These are phyloP conservation scores for Hypomontagnella monticulosa DNA, from an alignment of 495 filamentous ascomycete species.

Conservation along the genomic window DNA sequence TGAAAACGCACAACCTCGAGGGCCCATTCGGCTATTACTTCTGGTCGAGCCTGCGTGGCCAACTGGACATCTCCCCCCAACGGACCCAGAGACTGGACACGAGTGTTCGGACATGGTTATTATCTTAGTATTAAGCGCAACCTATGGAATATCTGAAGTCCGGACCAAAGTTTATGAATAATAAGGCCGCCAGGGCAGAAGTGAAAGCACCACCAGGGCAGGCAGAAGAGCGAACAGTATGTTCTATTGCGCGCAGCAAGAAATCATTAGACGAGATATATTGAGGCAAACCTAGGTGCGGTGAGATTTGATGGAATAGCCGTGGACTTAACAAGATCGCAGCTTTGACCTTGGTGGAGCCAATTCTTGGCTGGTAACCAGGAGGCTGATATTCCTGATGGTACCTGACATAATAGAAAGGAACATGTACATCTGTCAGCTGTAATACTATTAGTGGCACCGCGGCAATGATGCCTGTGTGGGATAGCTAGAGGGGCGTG, in stretches of 20 bases:
- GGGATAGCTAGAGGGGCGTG: constrained; percentile 6
- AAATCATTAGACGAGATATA: constrained; percentile 1
- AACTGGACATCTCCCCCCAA: constrained; percentile 29
- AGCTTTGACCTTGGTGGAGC: constrained; percentile 25
- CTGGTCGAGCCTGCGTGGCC: constrained; percentile 28
- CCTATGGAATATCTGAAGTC: constrained; percentile 7
- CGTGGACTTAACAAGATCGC: constrained; percentile 14
- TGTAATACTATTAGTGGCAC: background rate
- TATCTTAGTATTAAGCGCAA: constrained; percentile 18
- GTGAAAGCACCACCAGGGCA: constrained; percentile 36
- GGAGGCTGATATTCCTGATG: constrained; percentile 11
- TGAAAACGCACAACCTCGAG: constrained; percentile 36
- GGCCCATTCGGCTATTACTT: constrained; percentile 33
- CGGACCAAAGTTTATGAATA: constrained; percentile 15
- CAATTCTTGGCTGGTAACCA: background rate
- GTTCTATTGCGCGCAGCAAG: constrained; percentile 6
- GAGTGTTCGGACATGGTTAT: constrained; percentile 38
- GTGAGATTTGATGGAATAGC: constrained; percentile 15
- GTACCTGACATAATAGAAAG: background rate
- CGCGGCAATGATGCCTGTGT: constrained; percentile 2
- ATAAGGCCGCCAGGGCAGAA: constrained; percentile 35
- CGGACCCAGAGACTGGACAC: constrained; percentile 35
- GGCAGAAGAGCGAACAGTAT: constrained; percentile 5
- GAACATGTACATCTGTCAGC: background rate
- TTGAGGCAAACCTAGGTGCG: constrained; percentile 7